phyloP scores from a whole-genome alignment of 2,329 filamentous ascomycete genomes.

The Onygenales sp. region DNA sequence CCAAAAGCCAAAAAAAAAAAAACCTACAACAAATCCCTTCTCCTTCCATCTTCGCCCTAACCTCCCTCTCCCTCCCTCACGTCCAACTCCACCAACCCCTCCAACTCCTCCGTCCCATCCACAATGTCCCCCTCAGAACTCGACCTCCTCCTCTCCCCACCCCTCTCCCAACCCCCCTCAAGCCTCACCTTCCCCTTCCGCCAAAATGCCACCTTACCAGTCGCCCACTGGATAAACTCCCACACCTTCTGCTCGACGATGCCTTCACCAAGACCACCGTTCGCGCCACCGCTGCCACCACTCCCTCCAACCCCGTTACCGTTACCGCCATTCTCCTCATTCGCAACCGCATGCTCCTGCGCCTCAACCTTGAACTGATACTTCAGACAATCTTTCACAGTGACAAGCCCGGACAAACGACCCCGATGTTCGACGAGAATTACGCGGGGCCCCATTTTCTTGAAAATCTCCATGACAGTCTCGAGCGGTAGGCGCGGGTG shows the following conservation, averaged over 20 bases:
- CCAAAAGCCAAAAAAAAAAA: not conserved
- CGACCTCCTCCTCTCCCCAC: slow-evolving; percentile 20
- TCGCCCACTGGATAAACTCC: slow-evolving; percentile 26
- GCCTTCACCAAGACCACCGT: slow-evolving; percentile 6
- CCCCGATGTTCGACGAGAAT: slow-evolving; percentile 89
- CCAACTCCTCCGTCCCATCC: slow-evolving; percentile 44
- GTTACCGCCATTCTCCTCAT: slow-evolving; percentile 19
- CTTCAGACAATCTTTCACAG: slow-evolving; percentile 92
- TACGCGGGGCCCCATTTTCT: slow-evolving; percentile 90
- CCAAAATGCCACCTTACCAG: slow-evolving; percentile 13
- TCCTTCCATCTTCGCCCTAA: slow-evolving; percentile 15
- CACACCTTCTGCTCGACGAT: slow-evolving; percentile 28
- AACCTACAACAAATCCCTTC: slow-evolving; percentile 1
- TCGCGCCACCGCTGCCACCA: slow-evolving; percentile 11
- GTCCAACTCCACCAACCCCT: slow-evolving; percentile 39
- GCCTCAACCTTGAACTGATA: slow-evolving; percentile 96
- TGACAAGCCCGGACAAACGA: slow-evolving; percentile 73
- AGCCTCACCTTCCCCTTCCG: slow-evolving; percentile 4
- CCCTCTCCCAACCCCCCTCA: slow-evolving; percentile 21
- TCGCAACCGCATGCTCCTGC: slow-evolving; percentile 53
- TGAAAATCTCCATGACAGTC: slow-evolving; percentile 97
- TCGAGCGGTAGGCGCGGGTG: slow-evolving; percentile 87
- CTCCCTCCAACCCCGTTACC: slow-evolving; percentile 13
- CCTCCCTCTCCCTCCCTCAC: slow-evolving; percentile 36
- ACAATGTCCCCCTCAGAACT: slow-evolving; percentile 31